Evolutionary conservation across 1,139 yeast genomes (phyloP).

Genomic region (Taphrina flavorubra): DNA sequence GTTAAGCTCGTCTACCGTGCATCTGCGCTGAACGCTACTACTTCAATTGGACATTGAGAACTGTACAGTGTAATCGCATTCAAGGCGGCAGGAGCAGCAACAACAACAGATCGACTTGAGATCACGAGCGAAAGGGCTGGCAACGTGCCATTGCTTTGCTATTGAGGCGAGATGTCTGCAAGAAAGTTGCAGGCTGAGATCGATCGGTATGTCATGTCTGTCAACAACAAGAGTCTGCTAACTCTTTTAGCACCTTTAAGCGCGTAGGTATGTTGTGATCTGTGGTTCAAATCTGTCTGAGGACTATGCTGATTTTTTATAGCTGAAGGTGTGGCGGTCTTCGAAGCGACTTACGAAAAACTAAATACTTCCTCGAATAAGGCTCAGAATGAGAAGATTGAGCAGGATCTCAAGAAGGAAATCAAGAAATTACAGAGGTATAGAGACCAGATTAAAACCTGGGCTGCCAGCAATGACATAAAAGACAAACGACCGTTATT

Average conservation of each 20-base stretch:
- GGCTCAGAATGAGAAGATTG: constrained; percentile 92
- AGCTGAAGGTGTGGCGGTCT: constrained; percentile 71
- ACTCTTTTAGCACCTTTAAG: constrained; percentile 29
- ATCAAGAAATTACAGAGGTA: constrained; percentile 92
- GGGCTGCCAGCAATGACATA: constrained; percentile 91
- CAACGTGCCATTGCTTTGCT: background rate
- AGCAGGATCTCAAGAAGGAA: constrained; percentile 88
- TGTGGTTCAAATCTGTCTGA: background rate
- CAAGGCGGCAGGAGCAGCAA: too few relatives aligned
- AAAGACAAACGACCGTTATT: constrained; percentile 82
- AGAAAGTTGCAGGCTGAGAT: constrained; percentile 75
- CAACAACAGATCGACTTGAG: too few relatives aligned
- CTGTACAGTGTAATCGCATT: too few relatives aligned
- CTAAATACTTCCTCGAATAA: constrained; percentile 79
- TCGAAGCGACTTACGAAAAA: constrained; percentile 87
- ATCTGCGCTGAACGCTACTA: background rate
- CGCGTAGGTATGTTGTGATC: constrained; percentile 33
- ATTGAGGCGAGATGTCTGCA: constrained; percentile 60
- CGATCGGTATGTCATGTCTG: constrained; percentile 64
- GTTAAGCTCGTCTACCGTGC: background rate
- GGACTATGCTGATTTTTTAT: background rate
- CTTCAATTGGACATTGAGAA: too few relatives aligned
- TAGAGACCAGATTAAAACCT: constrained; percentile 93
- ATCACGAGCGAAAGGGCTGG: background rate
- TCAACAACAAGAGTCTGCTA: background rate